Base-by-base conservation (phyloP, 768 basidiomycete genomes). In the Leccinum aurantiacum region DNA sequence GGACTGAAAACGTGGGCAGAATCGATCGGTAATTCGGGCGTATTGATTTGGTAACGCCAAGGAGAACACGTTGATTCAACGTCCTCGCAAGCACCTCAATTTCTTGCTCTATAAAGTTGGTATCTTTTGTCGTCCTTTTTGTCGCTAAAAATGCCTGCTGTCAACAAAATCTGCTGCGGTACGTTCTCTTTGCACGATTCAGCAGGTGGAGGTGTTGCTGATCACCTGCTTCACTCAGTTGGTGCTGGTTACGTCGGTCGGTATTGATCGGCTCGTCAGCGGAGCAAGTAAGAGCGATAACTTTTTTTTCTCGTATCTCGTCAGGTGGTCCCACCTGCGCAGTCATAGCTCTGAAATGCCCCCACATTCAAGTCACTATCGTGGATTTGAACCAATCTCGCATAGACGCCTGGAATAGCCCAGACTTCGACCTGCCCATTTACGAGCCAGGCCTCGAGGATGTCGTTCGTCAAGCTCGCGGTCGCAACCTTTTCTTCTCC, bases 381-480 rank as follows among this genome's bases (percentile, higher is more conserved):
- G 97, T 98, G 69, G 97, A 99, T 77, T 83, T 99, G 67, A 98
- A 98, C 83, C 82, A 95, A 73, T 81, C 88, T 60, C 90, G 97
- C 61, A 86, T 99, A 75, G 91, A 93, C 73, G 96, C 95, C 17
- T 99, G 97, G 97, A 99, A 99, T 79, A 88, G 85, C 72, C 75
- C 85, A 53, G 84, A 93, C 73, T 95, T 85, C 74, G 76, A 80
- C 37, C 80, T 99, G 19, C 97, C 97, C 54, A 99, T 99, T 74
- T 99, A 97, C 75, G 97, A 99, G 74, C 97, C 97, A 6, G 96
- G 97, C 51, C 86, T 99, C 10, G 93, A 86, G 61, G 93, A 89
- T 33, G 93, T 98, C 65, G 91, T 99, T 66, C 87, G 88, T 70
- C 74, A 84, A 67, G 88, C 91, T 41, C 87, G 97, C 51, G 96